Evolutionary conservation across 495 filamentous ascomycete genomes (phyloP), one percentile per base, ranked within the genome.

Genomic region (Parathielavia appendiculata): DNA sequence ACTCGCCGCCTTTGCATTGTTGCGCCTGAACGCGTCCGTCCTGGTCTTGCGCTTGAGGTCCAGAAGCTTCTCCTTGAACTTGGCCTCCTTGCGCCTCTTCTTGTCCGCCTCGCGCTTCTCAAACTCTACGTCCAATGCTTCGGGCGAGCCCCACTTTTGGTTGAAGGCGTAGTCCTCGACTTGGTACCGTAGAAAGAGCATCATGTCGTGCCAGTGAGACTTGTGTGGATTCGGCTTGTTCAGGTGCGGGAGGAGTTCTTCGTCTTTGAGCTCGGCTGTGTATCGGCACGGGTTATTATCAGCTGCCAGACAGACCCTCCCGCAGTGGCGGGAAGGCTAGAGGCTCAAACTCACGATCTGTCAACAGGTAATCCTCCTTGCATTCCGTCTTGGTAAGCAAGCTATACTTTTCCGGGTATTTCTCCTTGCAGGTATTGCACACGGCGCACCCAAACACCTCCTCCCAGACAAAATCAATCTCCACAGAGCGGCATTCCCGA

Each of bases 191-290:
- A 98, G 77, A 68, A 88, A 98, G 0, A 98, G 83, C 88, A 93
- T 93, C 93, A 98, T 97, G 75, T 93, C 90, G 66, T 96, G 92
- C 90, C 90, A 98, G 36, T 91, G 91, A 0, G 86, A 83, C 67
- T 96, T 96, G 69, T 97, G 92, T 19, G 93, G 93, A 66, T 98
- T 98, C 6, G 95, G 93, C 26, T 83, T 85, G 59, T 89, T 88
- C 0, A 98, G 73, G 69, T 91, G 91, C 1, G 93, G 93, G 4
- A 98, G 77, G 11, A 98, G 75, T 46, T 92, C 89, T 54, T 82
- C 79, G 64, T 98, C 93, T 58, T 83, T 84, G 2, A 97, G 77
- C 66, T 97, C 92, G 44, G 90, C 87, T 90, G 48, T 14, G 5
- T 46, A 4, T 45, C 2, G n/a, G 30, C 45, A 26, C 14, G 26